Evolutionary conservation across 768 basidiomycete genomes (phyloP).

Genomic region (Amanita inopinata): DNA sequence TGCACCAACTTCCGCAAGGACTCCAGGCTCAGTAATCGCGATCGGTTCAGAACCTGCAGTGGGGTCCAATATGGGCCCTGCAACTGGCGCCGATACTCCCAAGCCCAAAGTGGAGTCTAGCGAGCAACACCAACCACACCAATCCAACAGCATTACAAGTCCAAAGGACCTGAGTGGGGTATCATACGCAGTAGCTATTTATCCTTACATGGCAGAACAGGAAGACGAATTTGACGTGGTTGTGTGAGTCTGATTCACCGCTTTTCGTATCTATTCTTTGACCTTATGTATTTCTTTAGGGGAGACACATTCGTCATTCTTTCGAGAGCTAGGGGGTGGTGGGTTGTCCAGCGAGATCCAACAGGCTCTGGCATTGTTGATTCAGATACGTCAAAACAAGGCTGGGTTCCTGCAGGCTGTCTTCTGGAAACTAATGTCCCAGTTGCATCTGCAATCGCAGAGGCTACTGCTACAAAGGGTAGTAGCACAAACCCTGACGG

Average conservation of each 20-base stretch:
- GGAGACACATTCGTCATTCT: slow-evolving; percentile 92
- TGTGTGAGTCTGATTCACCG: slow-evolving; percentile 61
- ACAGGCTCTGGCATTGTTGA: slow-evolving; percentile 74
- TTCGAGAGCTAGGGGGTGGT: slow-evolving; percentile 96
- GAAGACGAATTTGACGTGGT: slow-evolving; percentile 98
- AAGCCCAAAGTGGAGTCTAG: neutral
- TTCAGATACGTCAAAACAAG: slow-evolving; percentile 71
- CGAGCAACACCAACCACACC: slow-evolving; percentile 9
- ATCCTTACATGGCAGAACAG: slow-evolving; percentile 97
- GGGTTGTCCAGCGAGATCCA: slow-evolving; percentile 95
- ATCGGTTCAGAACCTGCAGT: slow-evolving; percentile 7
- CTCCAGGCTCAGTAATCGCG: slow-evolving; percentile 1
- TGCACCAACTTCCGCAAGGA: slow-evolving; percentile 4
- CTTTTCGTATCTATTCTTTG: slow-evolving; percentile 13
- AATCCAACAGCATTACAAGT: slow-evolving; percentile 14
- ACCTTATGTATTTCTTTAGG: slow-evolving; percentile 25
- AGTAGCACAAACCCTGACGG: slow-evolving; percentile 21
- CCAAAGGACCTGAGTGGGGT: slow-evolving; percentile 45
- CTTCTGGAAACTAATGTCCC: slow-evolving; percentile 89
- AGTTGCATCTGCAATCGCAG: slow-evolving; percentile 78
- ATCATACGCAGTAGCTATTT: slow-evolving; percentile 95
- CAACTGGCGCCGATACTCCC: slow-evolving; percentile 2
- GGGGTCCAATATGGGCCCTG: neutral
- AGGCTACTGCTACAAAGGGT: slow-evolving; percentile 60
- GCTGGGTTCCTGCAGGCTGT: slow-evolving; percentile 98